phyloP scores from a whole-genome alignment of 1,284 basidiomycete genomes.

The Gymnopus androsaceus region DNA sequence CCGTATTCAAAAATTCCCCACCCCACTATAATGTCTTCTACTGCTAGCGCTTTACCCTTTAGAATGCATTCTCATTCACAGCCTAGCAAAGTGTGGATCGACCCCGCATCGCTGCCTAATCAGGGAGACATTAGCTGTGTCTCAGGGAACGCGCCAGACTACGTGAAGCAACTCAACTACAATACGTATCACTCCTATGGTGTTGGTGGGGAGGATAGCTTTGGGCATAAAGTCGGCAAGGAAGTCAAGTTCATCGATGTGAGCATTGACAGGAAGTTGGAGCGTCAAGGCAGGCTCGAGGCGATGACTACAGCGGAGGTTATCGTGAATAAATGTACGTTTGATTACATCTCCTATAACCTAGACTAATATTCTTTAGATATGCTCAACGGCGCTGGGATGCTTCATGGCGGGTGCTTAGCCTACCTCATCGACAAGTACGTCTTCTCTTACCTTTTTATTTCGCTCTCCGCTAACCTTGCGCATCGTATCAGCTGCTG shows the following conservation, averaged over 20 bases:
- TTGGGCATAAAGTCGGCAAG: constrained; percentile 61
- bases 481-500: constrained; percentile 52
- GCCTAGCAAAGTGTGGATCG: constrained; percentile 61
- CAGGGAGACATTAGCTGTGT: constrained; percentile 55
- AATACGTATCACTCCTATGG: constrained; percentile 70
- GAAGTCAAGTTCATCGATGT: constrained; percentile 61
- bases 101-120: constrained; percentile 57
- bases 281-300: constrained; percentile 51
- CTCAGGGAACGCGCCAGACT: constrained; percentile 59
- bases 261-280: constrained; percentile 44
- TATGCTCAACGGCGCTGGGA: constrained; percentile 73
- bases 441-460: constrained; percentile 28
- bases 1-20: no score
- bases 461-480: constrained; percentile 2
- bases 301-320: constrained; percentile 64
- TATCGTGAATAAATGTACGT: constrained; percentile 57
- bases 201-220: constrained; percentile 59
- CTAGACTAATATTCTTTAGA: constrained; percentile 36
- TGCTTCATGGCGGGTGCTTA: constrained; percentile 71
- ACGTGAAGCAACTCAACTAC: constrained; percentile 62
- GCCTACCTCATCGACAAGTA: constrained; percentile 74
- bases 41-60: no score
- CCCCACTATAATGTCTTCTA: no score
- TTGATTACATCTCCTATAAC: background rate
- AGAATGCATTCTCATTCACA: no score